These are phyloP conservation scores for Exophiala xenobiotica DNA, from an alignment of 2,329 filamentous ascomycete genomes.

Conservation along the genomic window DNA sequence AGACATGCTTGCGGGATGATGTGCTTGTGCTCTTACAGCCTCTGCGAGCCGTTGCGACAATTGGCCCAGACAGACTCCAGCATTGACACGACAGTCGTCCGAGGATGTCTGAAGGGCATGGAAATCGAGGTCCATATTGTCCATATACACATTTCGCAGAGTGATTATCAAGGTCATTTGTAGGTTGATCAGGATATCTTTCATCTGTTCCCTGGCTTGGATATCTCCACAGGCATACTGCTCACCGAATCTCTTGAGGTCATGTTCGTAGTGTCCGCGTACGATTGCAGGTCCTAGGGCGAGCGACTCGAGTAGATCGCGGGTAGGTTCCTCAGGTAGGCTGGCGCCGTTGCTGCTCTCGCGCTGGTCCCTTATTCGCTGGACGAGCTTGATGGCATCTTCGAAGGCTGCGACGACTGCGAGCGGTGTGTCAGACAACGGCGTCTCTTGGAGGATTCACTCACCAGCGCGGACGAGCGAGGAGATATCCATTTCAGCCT, in stretches of 20 bases:
- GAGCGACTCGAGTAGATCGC: conserved; percentile 39
- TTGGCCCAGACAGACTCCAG: conserved; percentile 38
- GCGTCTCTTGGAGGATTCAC: background rate
- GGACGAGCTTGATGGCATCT: conserved; percentile 35
- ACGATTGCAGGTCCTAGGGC: conserved; percentile 37
- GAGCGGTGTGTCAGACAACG: background rate
- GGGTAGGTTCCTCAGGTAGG: conserved; percentile 21
- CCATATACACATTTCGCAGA: conserved; percentile 35
- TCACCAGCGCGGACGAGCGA: conserved; percentile 24
- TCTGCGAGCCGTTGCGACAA: conserved; percentile 36
- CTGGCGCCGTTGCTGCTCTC: conserved; percentile 4
- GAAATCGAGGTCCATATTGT: conserved; percentile 36
- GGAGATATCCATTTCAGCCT: conserved; percentile 22
- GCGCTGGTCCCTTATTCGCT: conserved; percentile 31
- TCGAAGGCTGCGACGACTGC: conserved; percentile 36
- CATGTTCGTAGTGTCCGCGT: conserved; percentile 38
- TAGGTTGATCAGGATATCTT: conserved; percentile 41
- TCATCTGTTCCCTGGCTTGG: conserved; percentile 39
- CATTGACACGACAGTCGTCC: conserved; percentile 38
- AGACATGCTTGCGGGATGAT: conserved; percentile 11
- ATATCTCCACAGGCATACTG: conserved; percentile 39
- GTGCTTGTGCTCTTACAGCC: conserved; percentile 18
- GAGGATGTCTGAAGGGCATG: conserved; percentile 37
- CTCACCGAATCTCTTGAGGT: conserved; percentile 37
- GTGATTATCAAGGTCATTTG: conserved; percentile 38